Base-by-base conservation (phyloP, 352 stramenopile genomes). In the Phytophthora podocarpi region DNA sequence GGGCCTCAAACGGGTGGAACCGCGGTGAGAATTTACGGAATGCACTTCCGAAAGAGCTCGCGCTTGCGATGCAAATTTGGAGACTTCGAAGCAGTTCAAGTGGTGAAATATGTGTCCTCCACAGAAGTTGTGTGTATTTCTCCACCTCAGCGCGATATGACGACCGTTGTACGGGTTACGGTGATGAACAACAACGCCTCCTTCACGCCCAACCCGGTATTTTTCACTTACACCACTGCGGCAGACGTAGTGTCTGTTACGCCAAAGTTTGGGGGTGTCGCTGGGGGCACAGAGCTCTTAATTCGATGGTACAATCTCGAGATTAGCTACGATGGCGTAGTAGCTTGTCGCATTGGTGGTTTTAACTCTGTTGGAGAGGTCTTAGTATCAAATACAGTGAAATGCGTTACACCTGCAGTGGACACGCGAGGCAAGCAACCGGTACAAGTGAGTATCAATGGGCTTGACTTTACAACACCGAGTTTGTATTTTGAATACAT, bases 1-100 rank as follows among this genome's bases (percentile, higher is more conserved):
- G 94, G 94, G 0, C 85, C 91, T 20, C 65, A 84, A 47, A 74
- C 62, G 16, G 92, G 91, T 28, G 90, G 80, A 23, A 98, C 92
- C 1, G 54, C 69, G 3, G 85, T 98, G 11, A 97, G 73, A 23
- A 63, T 98, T 4, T 78, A 88, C 18, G 93, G 94, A 9, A 82
- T 80, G 53, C 74, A 97, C 48, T 98, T 98, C 53, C 74, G 54
- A 23, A 72, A 70, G 9, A 74, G 75, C 11, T 64, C 65, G 0
- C n/a, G 41, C 2, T 64, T 96, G 31, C 57, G 65, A 6, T 98
- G 93, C 61, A 71, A 72, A 27, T 98, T 98, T 83, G 94, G 90
- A 4, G 67, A 77, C 18, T 45, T 72, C 2, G 67, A 58, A 11
- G 28, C 51, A 2, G 51, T 72, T 13, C 78, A 80, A 47, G 64